Evolutionary conservation across 2,329 filamentous ascomycete species (phyloP), one percentile per base, ranked within the genome.

Genomic region (Penicillium sp.): DNA sequence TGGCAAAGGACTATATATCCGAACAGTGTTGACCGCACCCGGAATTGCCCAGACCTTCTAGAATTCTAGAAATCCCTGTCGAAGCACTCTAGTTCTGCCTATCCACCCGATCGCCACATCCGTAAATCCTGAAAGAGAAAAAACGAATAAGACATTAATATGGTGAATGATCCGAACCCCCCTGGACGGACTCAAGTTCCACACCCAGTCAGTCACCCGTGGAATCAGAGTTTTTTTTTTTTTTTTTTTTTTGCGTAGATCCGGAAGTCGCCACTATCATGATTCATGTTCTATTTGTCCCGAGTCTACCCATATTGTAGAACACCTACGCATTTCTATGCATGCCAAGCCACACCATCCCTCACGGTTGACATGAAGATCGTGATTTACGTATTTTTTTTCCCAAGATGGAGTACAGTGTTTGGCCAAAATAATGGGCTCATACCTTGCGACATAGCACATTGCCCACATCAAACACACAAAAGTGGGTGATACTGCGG

Each of bases 91-190:
- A 54, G 48, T 50, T 52, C 39, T 33, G 19, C 47, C 19, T 27
- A 44, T 50, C 57, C 43, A 55, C 50, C 51, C 35, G 63, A 64
- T 65, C 63, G 63, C 63, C 63, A 64, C 63, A 61, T 53, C 62
- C 56, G 59, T 38, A 25, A 51, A 41, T 23, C 19, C 19, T 39
- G 21, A 33, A 42, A 36, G 38, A 39, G 44, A 45, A 52, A 25
- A n/a, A 15, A 10, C n/a, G 12, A 25, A 15, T 23, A 23, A 17
- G 21, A 25, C 21, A 31, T 17, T 12, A 41, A 43, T 43, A 25
- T 8, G 8, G 7, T 23, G 21, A 25, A 39, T 48, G 38, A 52
- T 48, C 35, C 38, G 19, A 49, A 23, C 27, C 13, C 31, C 31
- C 50, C 52, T 49, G 44, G 21, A 31, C 25, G 49, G 49, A 39